Conservation (phyloP, 108 stramenopile species). For the Schizochytrium sp. region DNA sequence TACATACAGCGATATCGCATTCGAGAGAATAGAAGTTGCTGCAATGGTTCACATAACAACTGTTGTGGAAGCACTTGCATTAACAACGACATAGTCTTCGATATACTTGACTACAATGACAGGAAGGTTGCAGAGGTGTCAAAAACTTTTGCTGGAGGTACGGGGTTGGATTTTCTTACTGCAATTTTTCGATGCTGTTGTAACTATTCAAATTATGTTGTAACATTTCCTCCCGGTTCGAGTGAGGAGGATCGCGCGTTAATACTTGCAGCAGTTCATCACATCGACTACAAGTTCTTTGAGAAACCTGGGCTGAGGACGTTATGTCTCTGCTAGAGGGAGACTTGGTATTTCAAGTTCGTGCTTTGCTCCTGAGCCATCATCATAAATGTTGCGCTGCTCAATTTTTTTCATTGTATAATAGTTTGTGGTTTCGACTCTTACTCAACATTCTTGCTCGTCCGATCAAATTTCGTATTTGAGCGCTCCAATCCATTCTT, state of each 20-base stretch:
- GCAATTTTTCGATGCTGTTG: neutral
- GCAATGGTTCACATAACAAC: neutral
- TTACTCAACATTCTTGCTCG: too few relatives aligned
- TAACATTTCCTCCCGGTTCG: neutral
- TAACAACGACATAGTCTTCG: neutral
- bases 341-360: too few relatives aligned
- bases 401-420: too few relatives aligned
- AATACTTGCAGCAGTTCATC: neutral
- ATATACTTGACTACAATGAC: neutral
- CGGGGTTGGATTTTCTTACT: neutral
- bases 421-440: too few relatives aligned
- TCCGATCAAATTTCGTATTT: too few relatives aligned
- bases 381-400: too few relatives aligned
- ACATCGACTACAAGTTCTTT: neutral
- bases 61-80: slow-evolving; percentile 19
- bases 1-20: neutral
- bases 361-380: too few relatives aligned
- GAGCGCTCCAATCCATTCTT: too few relatives aligned
- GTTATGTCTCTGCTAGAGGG: too few relatives aligned
- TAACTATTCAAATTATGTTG: neutral
- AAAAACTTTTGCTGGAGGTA: slow-evolving; percentile 7
- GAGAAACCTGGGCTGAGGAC: too few relatives aligned
- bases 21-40: neutral
- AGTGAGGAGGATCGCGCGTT: neutral
- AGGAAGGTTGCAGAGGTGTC: neutral